Evolutionary conservation across 129 eudicot species (phyloP), one percentile per base, ranked within the genome.

Genomic region (Flaveria brownii): DNA sequence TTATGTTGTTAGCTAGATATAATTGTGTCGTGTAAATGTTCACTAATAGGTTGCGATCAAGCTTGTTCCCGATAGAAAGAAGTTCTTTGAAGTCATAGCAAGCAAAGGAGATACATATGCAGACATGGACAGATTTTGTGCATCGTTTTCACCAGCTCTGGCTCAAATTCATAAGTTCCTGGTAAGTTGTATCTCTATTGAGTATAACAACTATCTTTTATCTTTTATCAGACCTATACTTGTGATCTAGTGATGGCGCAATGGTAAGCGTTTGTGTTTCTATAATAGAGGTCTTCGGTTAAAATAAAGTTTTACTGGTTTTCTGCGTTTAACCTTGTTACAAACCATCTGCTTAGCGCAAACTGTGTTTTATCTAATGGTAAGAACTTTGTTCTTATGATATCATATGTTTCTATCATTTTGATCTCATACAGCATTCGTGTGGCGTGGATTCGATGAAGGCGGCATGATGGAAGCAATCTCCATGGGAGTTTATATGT

Each of bases 121-220:
- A 6, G 98, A 93, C 20, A 93, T 93, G 73, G 96, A 84, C 59
- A 90, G 74, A 47, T 86, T 93, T 56, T 93, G 97, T 86, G 79
- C 75, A 16, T 80, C 85, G 2, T 93, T 93, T 81, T 72, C 97
- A 5, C 92, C 98, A 0, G 81, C 85, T 51, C 85, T 93, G n/a
- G 89, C 87, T 74, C 97, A 93, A 71, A 93, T 90, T 85, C 98
- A 93, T 83, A 90, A 88, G 80, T 93, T 93, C 73, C 86, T 93
- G 89, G 98, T 93, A 82, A 81, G 86, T 28, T 39, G 18, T 11
- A 4, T 42, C 12, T 57, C 41, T 25, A 11, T 2, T n/a, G 4
- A 28, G 33, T 28, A 28, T 2, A 28, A 28, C 33, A 28, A 28
- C 33, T 2, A 28, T 28, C 4, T 28, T 28, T 20, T 20, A 20